Evolutionary conservation across 176 grass and related monocot species (phyloP), one percentile per base, ranked within the genome.

Genomic region (Oryza rufipogon): DNA sequence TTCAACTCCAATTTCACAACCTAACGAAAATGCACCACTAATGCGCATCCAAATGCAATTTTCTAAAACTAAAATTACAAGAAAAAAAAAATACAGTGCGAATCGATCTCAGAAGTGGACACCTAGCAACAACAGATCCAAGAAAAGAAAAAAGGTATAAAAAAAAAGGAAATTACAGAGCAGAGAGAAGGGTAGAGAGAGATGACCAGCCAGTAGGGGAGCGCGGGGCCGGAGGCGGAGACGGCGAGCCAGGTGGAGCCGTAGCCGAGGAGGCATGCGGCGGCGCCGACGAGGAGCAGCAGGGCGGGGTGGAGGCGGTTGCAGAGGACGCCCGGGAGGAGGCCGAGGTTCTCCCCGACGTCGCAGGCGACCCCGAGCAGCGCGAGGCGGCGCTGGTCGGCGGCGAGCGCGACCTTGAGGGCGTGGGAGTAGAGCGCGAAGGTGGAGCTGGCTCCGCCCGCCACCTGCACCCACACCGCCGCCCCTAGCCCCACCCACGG

Each of bases 361-460:
- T 98, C 96, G 85, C 94, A 95, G 65, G 96, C 96, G 68, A 98
- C 96, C 39, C 80, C 96, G 46, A 98, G 91, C 41, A 98, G 73
- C 30, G 87, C 87, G 80, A 98, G 92, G 75, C 90, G 93, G 83
- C 94, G 75, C 89, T 98, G 96, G 80, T 75, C 89, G 49, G 78
- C 72, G 10, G 85, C 91, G 15, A 98, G 85, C 12, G 81, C 60
- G 15, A 69, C 32, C 85, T 98, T 98, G 84, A 98, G 93, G 44
- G 80, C 80, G 87, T 91, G 96, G n/a, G 96, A 95, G 83, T 98
- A 98, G 76, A 98, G 91, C 16, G 96, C 93, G 83, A 98, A 98
- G 9, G 85, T 92, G 77, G 94, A 95, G 68, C 69, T 88, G 25
- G 76, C 65, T 13, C 96, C 93, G 4, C 89, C 96, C 10, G 89